Conservation (phyloP, 176 grass and related monocot genomes). For the Guadua angustifolia region DNA sequence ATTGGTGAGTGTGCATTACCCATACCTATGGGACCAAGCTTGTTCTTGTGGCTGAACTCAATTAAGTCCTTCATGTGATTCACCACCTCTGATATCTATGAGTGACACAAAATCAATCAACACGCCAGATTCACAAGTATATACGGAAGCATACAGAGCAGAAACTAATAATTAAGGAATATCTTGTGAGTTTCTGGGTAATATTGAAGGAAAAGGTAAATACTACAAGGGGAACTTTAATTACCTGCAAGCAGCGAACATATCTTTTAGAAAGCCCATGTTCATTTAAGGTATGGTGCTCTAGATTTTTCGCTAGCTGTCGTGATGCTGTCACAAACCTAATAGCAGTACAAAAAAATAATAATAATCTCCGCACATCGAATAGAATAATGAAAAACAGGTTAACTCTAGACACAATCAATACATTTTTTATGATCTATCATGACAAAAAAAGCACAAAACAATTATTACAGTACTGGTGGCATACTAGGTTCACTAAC, state of each 20-base stretch:
- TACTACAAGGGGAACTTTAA: background rate
- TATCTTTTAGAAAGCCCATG: constrained; percentile 99
- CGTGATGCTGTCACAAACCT: constrained; percentile 83
- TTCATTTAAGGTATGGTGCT: constrained; percentile 85
- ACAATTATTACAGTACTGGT: background rate
- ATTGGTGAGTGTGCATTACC: constrained; percentile 2
- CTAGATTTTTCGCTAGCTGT: constrained; percentile 86
- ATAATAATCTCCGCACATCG: background rate
- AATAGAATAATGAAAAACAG: constrained; percentile 22
- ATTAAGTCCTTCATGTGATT: constrained; percentile 99
- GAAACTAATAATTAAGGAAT: background rate
- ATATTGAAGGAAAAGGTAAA: background rate
- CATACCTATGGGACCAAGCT: constrained; percentile 85
- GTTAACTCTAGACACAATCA: background rate
- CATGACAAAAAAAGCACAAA: constrained; percentile 2
- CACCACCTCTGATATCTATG: constrained; percentile 95
- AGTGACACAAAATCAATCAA: constrained; percentile 38
- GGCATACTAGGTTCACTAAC: constrained; percentile 54
- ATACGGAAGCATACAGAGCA: constrained; percentile 5
- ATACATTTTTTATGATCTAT: constrained; percentile 4
- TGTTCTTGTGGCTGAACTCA: constrained; percentile 82
- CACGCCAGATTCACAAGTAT: background rate
- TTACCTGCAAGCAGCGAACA: constrained; percentile 90
- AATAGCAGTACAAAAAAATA: constrained; percentile 44
- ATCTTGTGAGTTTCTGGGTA: background rate